Percentiles rank a stretch among this genome's conserved stretches.
phyloP scores from a whole-genome alignment of 225 moss, liverwort and hornwort genomes.

The Physcomitrium patens region DNA sequence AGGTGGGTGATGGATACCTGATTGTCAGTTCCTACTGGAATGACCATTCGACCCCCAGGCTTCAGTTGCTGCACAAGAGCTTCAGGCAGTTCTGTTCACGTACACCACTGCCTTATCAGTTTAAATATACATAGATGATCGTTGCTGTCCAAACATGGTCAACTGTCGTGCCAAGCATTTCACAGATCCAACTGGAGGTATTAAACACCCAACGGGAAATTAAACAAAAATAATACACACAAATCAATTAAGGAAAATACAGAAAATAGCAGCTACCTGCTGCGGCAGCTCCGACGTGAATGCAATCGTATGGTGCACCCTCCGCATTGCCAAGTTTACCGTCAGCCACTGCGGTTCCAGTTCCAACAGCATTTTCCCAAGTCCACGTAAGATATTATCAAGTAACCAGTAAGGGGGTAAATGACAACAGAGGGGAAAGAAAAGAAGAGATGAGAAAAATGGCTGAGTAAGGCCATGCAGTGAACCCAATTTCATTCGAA shows the following conservation, averaged over 20 bases:
- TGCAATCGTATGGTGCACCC: slow-evolving; percentile 85
- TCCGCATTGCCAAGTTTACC: slow-evolving; percentile 81
- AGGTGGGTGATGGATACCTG: slow-evolving; percentile 47
- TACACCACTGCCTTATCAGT: too few relatives aligned
- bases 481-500: too few relatives aligned
- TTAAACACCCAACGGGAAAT: too few relatives aligned
- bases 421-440: too few relatives aligned
- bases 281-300: slow-evolving; percentile 94
- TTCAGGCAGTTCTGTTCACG: slow-evolving; percentile 63
- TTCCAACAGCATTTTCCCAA: background rate
- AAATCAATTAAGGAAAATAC: background rate
- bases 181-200: too few relatives aligned
- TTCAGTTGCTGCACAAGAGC: slow-evolving; percentile 86
- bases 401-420: too few relatives aligned
- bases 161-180: too few relatives aligned
- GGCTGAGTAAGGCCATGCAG: too few relatives aligned
- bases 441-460: too few relatives aligned
- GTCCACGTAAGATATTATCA: too few relatives aligned
- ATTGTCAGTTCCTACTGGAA: slow-evolving; percentile 73
- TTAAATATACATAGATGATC: too few relatives aligned
- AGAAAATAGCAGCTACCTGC: slow-evolving; percentile 42
- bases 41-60: slow-evolving; percentile 93
- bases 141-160: too few relatives aligned
- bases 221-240: background rate
- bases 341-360: slow-evolving; percentile 66